A percentile compares a stretch with the other conserved stretches of the same genome.
phyloP scores from a whole-genome alignment of 805 yeast genomes.

The Saturnispora mendoncae region DNA sequence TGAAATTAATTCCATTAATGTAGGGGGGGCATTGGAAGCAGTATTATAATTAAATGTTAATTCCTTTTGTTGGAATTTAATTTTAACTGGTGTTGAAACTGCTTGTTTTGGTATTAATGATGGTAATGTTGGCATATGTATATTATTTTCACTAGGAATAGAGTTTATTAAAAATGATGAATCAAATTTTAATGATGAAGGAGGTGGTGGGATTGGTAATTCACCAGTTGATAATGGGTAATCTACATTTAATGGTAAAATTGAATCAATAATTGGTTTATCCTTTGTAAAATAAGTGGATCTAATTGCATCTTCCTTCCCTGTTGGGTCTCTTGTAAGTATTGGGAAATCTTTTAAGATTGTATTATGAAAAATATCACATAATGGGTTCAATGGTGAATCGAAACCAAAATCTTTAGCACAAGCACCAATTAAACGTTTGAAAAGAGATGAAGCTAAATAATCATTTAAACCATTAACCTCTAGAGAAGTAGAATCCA shows the following conservation, averaged over 20 bases:
- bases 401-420: slow-evolving; percentile 79
- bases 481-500: slow-evolving; percentile 34
- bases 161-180: no score
- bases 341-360: slow-evolving; percentile 59
- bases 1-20: slow-evolving; percentile 64
- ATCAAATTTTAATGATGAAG: no score
- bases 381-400: slow-evolving; percentile 49
- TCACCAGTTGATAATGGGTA: slow-evolving; percentile 15
- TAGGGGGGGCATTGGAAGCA: slow-evolving; percentile 68
- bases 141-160: no score
- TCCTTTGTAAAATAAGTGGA: slow-evolving; percentile 4
- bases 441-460: slow-evolving; percentile 46
- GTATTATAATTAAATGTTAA: slow-evolving; percentile 61
- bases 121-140: slow-evolving; percentile 8
- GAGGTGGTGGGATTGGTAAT: slow-evolving; percentile 14
- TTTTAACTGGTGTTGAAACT: slow-evolving; percentile 27
- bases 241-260: slow-evolving; percentile 4
- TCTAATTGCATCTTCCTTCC: slow-evolving; percentile 8
- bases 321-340: slow-evolving; percentile 31
- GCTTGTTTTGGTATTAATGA: slow-evolving; percentile 18
- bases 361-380: slow-evolving; percentile 58
- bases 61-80: slow-evolving; percentile 44
- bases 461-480: slow-evolving; percentile 36
- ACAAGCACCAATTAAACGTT: slow-evolving; percentile 57
- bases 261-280: slow-evolving; percentile 4